Evolutionary conservation across 257 asterid genomes (phyloP).

Genomic region (Thymus quinquecostatus): DNA sequence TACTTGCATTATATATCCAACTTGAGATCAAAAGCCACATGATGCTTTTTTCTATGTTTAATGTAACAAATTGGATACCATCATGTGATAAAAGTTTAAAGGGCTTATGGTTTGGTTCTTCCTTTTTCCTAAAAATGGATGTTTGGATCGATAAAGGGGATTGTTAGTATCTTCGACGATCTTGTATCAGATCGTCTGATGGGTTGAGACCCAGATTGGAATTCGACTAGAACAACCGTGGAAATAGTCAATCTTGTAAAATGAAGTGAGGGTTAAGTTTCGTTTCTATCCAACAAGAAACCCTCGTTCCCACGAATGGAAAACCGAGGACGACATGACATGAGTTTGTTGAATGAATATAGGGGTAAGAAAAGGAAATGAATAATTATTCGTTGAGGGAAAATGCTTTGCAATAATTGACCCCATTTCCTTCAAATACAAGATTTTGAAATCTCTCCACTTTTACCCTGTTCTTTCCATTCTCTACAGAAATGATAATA

Average conservation of each 20-base stretch:
- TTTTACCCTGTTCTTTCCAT: slow-evolving; percentile 18
- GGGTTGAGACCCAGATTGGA: not conserved
- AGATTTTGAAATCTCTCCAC: slow-evolving; percentile 21
- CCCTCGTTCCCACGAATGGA: slow-evolving; percentile 36
- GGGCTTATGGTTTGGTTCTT: slow-evolving; percentile 1
- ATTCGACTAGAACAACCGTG: not conserved
- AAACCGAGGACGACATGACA: slow-evolving; percentile 29
- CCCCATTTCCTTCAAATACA: slow-evolving; percentile 30
- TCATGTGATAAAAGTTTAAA: not conserved
- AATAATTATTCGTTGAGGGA: not conserved
- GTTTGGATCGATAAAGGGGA: not conserved
- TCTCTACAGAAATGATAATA: not conserved
- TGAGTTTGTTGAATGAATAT: slow-evolving; percentile 25
- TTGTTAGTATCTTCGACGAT: not conserved
- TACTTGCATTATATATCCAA: slow-evolving; percentile 34
- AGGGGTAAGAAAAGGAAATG: slow-evolving; percentile 22
- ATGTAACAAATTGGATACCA: slow-evolving; percentile 25
- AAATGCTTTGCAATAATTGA: slow-evolving; percentile 31
- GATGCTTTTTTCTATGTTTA: slow-evolving; percentile 28
- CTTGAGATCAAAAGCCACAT: slow-evolving; percentile 44
- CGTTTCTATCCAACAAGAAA: not conserved
- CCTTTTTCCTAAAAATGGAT: slow-evolving; percentile 12
- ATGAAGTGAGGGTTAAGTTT: not conserved
- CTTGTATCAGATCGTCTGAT: not conserved
- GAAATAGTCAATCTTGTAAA: not conserved